These are phyloP conservation scores for Rhynchosporium agropyri DNA, from an alignment of 2,329 filamentous ascomycete species.

Conservation along the genomic window DNA sequence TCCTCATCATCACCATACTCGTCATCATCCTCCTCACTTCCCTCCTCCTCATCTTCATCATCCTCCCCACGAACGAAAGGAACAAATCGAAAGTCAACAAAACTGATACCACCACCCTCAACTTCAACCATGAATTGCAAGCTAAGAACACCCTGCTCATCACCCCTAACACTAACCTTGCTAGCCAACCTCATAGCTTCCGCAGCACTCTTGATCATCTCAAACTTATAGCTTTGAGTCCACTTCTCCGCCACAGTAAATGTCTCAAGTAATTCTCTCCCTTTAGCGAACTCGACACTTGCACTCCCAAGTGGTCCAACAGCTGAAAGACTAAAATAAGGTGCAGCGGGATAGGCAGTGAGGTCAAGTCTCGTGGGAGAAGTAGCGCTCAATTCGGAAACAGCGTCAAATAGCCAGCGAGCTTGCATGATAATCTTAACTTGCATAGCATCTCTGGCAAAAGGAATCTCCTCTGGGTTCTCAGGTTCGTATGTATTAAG, in stretches of 20 bases:
- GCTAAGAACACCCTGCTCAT: constrained; percentile 87
- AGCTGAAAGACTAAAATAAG: constrained; percentile 75
- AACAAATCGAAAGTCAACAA: constrained; percentile 82
- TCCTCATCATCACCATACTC: constrained; percentile 12
- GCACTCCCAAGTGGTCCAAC: constrained; percentile 62
- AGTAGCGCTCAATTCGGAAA: constrained; percentile 62
- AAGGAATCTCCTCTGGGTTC: constrained; percentile 78
- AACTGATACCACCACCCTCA: constrained; percentile 69
- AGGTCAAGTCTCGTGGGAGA: constrained; percentile 76
- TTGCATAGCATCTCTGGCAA: constrained; percentile 75
- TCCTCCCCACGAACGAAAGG: constrained; percentile 68
- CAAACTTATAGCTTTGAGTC: constrained; percentile 81
- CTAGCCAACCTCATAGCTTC: constrained; percentile 92
- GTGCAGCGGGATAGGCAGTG: constrained; percentile 58
- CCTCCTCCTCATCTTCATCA: constrained; percentile 43
- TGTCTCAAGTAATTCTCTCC: constrained; percentile 72
- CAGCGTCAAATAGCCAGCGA: constrained; percentile 69
- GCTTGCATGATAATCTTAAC: constrained; percentile 96
- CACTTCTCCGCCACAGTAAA: constrained; percentile 64
- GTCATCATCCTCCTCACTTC: constrained; percentile 8
- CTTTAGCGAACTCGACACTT: constrained; percentile 67
- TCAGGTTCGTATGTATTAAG: constrained; percentile 86
- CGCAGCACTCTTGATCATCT: constrained; percentile 79
- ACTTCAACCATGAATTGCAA: constrained; percentile 96
- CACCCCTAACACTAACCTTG: constrained; percentile 89